Evolutionary conservation across 805 yeast species (phyloP), one percentile per base, ranked within the genome.

Genomic region (Candida incommunis): DNA sequence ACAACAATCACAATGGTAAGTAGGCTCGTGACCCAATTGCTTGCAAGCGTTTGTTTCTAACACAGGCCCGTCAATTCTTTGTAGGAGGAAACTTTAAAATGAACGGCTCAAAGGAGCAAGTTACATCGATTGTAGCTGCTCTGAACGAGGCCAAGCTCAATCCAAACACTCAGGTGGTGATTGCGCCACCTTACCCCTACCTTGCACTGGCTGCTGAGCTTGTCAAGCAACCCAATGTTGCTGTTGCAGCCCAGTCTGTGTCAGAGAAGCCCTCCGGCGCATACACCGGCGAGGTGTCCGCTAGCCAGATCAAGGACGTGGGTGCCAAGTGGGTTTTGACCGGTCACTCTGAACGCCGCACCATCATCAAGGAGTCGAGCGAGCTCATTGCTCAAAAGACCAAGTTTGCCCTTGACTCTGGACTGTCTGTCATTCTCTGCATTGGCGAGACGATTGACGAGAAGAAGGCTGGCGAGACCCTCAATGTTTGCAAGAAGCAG

Each of bases 61-160:
- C 43, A 20, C 45, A 62, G 94, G 80, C 94, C 65, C 83, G 95
- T 71, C 76, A 74, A 68, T 92, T 90, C 73, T 88, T 92, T 68
- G 95, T 92, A 63, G 98, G 98, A 60, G 98, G 98, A 63, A 92
- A 92, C 87, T 90, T 92, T 78, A 92, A 92, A 71, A 81, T 92
- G 85, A 92, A 92, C 77, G 98, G 98, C 65, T 71, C 94, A 63
- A 80, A 80, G 70, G 76, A 75, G 59, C 82, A 92, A 58, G 83
- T 92, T 67, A 76, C 78, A 66, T 69, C 76, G 56, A 88, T 92
- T 63, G 81, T 90, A 51, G 88, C 78, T 53, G 72, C 78, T 70
- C 76, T 92, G 63, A 90, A 90, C 76, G 64, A 68, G 45, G 82
- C 94, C 54, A 71, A 76, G 43, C 71, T 92, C 55, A 83, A 94